Base-by-base conservation (phyloP, 805 yeast species). In the Ogataea methanolica region DNA sequence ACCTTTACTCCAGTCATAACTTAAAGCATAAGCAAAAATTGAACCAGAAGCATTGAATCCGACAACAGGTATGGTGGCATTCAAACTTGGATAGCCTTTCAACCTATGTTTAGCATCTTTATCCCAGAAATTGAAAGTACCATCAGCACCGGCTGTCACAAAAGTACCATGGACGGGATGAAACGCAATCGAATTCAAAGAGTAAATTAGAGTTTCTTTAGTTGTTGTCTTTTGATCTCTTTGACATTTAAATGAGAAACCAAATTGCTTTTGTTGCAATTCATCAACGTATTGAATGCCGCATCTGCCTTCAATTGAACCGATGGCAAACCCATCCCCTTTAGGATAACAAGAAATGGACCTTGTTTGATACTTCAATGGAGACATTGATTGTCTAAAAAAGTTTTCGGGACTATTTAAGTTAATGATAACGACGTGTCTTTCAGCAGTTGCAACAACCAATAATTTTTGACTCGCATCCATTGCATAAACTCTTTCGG, bases 1-100 rank as follows among this genome's bases (percentile, higher is more conserved):
- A n/a, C 95, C 96, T 63, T 90, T 90, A 49, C 89, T 79, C 99
- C 99, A 94, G 65, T 94, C 99, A 68, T 94, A 92, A 52, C 96
- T 82, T 51, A 88, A 64, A 2, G 97, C 96, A 62, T 94, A 89
- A 4, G 97, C 98, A 65, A 87, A 83, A 11, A 94, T 80, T 33
- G 81, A 66, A 45, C 99, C 99, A 42, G 74, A 82, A 54, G 88
- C 75, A 69, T 89, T 94, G 72, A 92, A 94, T 5, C 82, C 82
- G 1, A 90, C 77, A 36, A 85, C 82, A 0, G 96, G 76, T 45
- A 94, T 83, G 0, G 96, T 74, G 35, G 80, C 77, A 44, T 76
- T 78, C 15, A 84, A 72, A 9, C 79, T 68, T 5, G 96, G 89
- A 72, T 80, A 86, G 33, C 85, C 87, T 68, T 85, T 87, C 55